Conservation (phyloP, 2,329 filamentous ascomycete genomes). For the Paecilomyces sp. region DNA sequence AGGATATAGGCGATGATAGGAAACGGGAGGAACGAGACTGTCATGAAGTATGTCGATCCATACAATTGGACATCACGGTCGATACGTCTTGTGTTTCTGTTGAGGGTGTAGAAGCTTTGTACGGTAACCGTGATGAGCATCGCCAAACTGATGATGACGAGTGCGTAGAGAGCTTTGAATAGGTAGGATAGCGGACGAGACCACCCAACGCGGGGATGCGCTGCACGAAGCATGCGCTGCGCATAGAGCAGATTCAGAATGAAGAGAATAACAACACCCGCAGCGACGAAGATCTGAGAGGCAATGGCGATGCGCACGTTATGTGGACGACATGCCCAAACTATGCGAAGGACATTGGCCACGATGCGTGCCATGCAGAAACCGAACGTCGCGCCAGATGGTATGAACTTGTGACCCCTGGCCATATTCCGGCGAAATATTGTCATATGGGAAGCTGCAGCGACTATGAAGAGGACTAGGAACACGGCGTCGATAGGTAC, state of each 20-base stretch:
- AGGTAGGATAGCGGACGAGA: slow-evolving; percentile 41
- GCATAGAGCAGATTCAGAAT: slow-evolving; percentile 71
- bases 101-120: slow-evolving; percentile 60
- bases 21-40: slow-evolving; percentile 61
- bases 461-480: slow-evolving; percentile 41
- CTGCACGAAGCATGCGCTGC: slow-evolving; percentile 66
- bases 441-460: slow-evolving; percentile 38
- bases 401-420: slow-evolving; percentile 43
- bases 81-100: slow-evolving; percentile 39
- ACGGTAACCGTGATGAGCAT: slow-evolving; percentile 61
- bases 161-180: slow-evolving; percentile 54
- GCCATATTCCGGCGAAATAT: slow-evolving; percentile 37
- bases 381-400: slow-evolving; percentile 38
- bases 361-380: slow-evolving; percentile 45
- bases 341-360: slow-evolving; percentile 45
- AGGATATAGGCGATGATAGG: slow-evolving; percentile 46
- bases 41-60: slow-evolving; percentile 53
- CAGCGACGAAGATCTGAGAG: slow-evolving; percentile 62
- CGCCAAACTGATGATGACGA: slow-evolving; percentile 54
- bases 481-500: slow-evolving; percentile 59
- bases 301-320: slow-evolving; percentile 47
- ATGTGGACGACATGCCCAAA: slow-evolving; percentile 43
- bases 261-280: slow-evolving; percentile 68
- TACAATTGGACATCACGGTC: slow-evolving; percentile 61
- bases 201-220: slow-evolving; percentile 68